Percentiles rank a stretch among this genome's conserved stretches.
These are phyloP conservation scores for Nidularia sp. DNA, from an alignment of 768 basidiomycete species.

Conservation along the genomic window DNA sequence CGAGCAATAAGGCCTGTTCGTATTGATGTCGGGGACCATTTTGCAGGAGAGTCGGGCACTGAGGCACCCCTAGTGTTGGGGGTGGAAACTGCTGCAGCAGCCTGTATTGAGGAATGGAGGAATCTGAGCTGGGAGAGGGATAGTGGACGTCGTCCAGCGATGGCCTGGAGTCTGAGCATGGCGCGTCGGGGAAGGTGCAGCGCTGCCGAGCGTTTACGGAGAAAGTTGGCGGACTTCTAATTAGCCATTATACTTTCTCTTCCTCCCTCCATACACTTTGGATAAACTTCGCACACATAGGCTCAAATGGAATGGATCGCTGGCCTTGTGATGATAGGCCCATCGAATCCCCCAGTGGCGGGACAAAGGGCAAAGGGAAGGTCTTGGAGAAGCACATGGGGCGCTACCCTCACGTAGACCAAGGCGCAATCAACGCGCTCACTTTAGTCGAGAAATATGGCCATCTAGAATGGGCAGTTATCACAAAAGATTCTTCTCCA, in stretches of 20 bases:
- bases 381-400: neutral
- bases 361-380: conserved; percentile 18
- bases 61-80: conserved; percentile 14
- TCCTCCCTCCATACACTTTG: neutral
- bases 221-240: conserved; percentile 20
- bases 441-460: conserved; percentile 44
- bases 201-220: neutral
- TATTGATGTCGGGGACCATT: conserved; percentile 84
- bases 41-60: conserved; percentile 26
- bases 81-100: conserved; percentile 18
- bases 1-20: conserved; percentile 91
- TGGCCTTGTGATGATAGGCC: conserved; percentile 58
- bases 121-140: conserved; percentile 25
- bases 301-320: conserved; percentile 69
- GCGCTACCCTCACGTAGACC: conserved; percentile 51
- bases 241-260: conserved; percentile 1
- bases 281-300: neutral
- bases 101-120: conserved; percentile 38
- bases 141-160: conserved; percentile 31
- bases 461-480: conserved; percentile 49
- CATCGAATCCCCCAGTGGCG: conserved; percentile 11
- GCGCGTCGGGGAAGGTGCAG: conserved; percentile 4
- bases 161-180: conserved; percentile 54
- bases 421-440: conserved; percentile 52
- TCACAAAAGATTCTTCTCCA: conserved; percentile 20